Base-by-base conservation (phyloP, 495 filamentous ascomycete genomes). In the Pyrenula massariospora region DNA sequence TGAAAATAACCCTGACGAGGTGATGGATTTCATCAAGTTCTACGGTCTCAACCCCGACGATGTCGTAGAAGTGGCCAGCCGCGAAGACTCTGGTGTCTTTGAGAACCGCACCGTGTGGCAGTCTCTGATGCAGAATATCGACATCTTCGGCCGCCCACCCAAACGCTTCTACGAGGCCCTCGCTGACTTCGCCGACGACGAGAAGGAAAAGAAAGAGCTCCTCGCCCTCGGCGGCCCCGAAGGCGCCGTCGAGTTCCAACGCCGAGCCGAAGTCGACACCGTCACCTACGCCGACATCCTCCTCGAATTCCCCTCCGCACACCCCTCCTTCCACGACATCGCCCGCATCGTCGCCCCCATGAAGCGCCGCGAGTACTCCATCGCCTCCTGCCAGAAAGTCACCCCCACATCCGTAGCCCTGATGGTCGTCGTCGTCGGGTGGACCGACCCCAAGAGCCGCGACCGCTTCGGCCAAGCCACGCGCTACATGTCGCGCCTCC, bases 341-440 rank as follows among this genome's bases (percentile, higher is more conserved):
- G 84, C 87, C 54, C 85, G 86, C 61, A 88, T 98, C 55, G 85
- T 98, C 53, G 81, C 78, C 54, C 94, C 93, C 8, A 81, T 95
- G 73, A 98, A 97, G 79, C 88, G 93, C 54, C 83, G 93, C 55
- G 93, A 98, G 70, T 98, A 98, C 82, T 94, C 88, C 22, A 96
- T 98, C 62, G 94, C 93, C 24, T 96, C 92, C 10, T 89, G 88
- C 53, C 93, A 97, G 73, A 89, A 89, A 59, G 91, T 95, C 5
- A 88, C 87, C 2, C 91, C 93, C 1, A 88, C 77, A 60, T 83
- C 79, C 58, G 89, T 98, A 52, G 80, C 89, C n/a, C 79, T 98
- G 58, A 90, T 97, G 81, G 95, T 98, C 65, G 93, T 98, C 50
- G 92, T 90, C n/a, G 93, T 98, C 62, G 80, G 83, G 74, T 98